Percentiles rank a stretch among this genome's conserved stretches.
phyloP scores from a whole-genome alignment of 768 basidiomycete genomes.

The Lactarius sanguifluus region DNA sequence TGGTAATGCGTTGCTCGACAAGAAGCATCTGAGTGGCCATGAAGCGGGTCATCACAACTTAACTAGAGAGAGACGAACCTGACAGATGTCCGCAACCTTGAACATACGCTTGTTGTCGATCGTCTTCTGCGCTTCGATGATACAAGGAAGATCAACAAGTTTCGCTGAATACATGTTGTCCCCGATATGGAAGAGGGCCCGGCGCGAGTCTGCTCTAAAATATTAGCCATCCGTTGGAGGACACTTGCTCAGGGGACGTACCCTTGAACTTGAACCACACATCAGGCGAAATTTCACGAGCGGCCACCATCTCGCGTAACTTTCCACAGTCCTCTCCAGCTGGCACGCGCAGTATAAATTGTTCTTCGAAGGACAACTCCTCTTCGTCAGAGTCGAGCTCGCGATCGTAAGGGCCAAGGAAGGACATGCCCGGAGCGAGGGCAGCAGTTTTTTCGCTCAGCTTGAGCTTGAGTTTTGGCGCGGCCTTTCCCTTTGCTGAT shows the following conservation, averaged over 20 bases:
- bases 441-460: constrained; percentile 79
- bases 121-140: constrained; percentile 94
- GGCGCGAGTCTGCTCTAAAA: constrained; percentile 67
- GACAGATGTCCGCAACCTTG: constrained; percentile 98
- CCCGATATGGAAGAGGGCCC: constrained; percentile 87
- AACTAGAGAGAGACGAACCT: constrained; percentile 49
- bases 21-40: constrained; percentile 77
- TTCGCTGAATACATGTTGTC: constrained; percentile 83
- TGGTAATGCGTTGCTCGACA: constrained; percentile 71
- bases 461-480: constrained; percentile 84
- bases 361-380: constrained; percentile 94
- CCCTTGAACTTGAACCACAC: constrained; percentile 98
- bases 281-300: constrained; percentile 76
- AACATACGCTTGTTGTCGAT: constrained; percentile 96
- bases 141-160: constrained; percentile 92
- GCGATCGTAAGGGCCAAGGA: constrained; percentile 88
- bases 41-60: constrained; percentile 22
- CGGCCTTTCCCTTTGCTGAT: constrained; percentile 41
- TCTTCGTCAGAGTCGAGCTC: constrained; percentile 96
- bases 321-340: constrained; percentile 79
- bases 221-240: neutral
- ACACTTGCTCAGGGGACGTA: constrained; percentile 34
- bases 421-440: constrained; percentile 82
- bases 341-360: constrained; percentile 90
- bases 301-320: constrained; percentile 76